Evolutionary conservation across 768 basidiomycete species (phyloP), one percentile per base, ranked within the genome.

Genomic region (Hortiboletus flavorubellus): DNA sequence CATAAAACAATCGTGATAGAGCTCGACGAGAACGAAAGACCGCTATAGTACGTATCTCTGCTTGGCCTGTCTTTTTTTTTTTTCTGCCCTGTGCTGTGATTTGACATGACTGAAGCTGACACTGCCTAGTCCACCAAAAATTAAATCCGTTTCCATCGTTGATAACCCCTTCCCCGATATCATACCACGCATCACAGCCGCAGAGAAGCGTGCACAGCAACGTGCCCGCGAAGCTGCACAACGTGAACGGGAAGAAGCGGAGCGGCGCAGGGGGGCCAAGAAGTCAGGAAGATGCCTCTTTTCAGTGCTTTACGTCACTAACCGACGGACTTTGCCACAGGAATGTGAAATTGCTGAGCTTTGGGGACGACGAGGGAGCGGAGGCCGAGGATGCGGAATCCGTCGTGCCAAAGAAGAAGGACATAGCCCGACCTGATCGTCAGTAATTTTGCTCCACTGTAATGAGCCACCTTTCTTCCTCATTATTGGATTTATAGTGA

Each of bases 91-190:
- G 18, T 18, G 31, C 49, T 29, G 37, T 10, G 26, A n/a, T 51
- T 34, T 21, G 14, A 26, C n/a, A 26, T 18, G 40, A 23, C 54
- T 61, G 40, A 60, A 46, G 16, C 9, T 1, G 11, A 23, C 16
- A 4, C n/a, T 12, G 18, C 46, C 0, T 61, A 94, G 93, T 61
- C 93, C 97, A 3, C 94, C 96, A 0, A 94, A 89, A 68, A 96
- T 99, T 68, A 89, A 86, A 62, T 81, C 81, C 2, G 79, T 96
- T 30, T 83, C 86, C 10, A 89, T 99, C 49, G 67, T 93, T 31
- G 93, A 97, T 50, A 96, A 98, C 66, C 96, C 97, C 0, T 98
- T 97, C 68, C 83, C 87, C 51, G 95, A 98, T 66, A 97, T 98
- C 60, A 81, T 94, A 37, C 96, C 96, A 5, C 86, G 97, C 26